These are phyloP conservation scores for Ensete ventricosum DNA, from an alignment of 176 grass and related monocot genomes.

Conservation along the genomic window DNA sequence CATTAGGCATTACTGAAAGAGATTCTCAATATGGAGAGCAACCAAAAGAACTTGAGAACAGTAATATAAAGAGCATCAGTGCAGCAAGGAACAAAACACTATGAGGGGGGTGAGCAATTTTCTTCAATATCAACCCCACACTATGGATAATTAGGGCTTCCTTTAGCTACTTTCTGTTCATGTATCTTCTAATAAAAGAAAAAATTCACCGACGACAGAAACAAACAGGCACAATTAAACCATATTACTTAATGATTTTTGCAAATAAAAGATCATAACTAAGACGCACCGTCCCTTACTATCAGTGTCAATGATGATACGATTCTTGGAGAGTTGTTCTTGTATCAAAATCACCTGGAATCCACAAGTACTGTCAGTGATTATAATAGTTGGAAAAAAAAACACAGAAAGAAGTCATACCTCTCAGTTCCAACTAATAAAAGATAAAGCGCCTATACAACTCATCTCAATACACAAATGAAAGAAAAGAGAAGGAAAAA, in stretches of 20 bases:
- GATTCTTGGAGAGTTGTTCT: slow-evolving; percentile 95
- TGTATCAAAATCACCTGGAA: slow-evolving; percentile 96
- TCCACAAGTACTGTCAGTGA: slow-evolving; percentile 15
- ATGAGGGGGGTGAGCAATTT: no score
- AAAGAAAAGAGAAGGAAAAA: neutral
- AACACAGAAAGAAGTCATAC: neutral
- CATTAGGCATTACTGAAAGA: no score
- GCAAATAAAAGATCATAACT: slow-evolving; percentile 12
- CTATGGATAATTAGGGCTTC: neutral
- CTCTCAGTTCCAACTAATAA: neutral
- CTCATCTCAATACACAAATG: neutral
- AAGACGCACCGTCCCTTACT: slow-evolving; percentile 61
- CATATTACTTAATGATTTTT: neutral
- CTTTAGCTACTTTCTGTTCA: neutral
- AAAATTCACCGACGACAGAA: neutral
- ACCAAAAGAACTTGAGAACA: no score
- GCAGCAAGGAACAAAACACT: no score
- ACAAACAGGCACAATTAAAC: neutral
- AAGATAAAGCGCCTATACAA: neutral
- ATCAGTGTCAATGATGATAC: slow-evolving; percentile 84
- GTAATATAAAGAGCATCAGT: no score
- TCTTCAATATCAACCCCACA: neutral
- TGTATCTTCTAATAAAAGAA: neutral
- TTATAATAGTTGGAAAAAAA: neutral
- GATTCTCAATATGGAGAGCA: no score